Conservation (phyloP, 371 early-diverging fungal species). For the Saksenaea oblongispora region DNA sequence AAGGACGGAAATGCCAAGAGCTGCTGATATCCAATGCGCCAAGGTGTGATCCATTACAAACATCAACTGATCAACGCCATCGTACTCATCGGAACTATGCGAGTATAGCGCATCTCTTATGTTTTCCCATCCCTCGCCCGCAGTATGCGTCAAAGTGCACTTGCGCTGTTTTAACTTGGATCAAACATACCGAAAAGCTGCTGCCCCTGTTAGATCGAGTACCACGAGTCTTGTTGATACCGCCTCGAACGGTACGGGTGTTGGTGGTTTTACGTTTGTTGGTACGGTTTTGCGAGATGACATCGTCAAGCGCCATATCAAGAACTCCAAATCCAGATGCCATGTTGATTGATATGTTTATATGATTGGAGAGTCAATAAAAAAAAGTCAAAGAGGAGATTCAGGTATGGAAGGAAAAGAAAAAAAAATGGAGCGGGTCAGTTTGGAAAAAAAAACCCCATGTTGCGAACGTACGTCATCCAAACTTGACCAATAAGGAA, state of each 20-base stretch:
- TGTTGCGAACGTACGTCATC: conserved; percentile 39
- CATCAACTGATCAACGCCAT: conserved; percentile 6
- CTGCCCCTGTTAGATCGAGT: conserved; percentile 19
- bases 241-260: conserved; percentile 14
- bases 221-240: conserved; percentile 18
- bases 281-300: conserved; percentile 38
- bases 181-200: conserved; percentile 25
- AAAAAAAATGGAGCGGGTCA: conserved; percentile 42
- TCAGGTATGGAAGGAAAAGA: background rate
- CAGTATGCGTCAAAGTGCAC: conserved; percentile 11
- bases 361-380: background rate
- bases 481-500: conserved; percentile 43
- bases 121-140: conserved; percentile 7
- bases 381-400: background rate
- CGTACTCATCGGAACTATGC: conserved; percentile 3
- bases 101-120: conserved; percentile 3
- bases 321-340: conserved; percentile 34
- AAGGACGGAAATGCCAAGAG: conserved; percentile 7
- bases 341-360: conserved; percentile 15
- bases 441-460: conserved; percentile 37
- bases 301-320: conserved; percentile 58
- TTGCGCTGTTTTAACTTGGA: conserved; percentile 2
- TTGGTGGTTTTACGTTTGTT: conserved; percentile 13
- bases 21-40: conserved; percentile 5
- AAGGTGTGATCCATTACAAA: conserved; percentile 3